Evolutionary conservation across 179 eudicot species (phyloP), one percentile per base, ranked within the genome.

Genomic region (Monotropa hypopitys): DNA sequence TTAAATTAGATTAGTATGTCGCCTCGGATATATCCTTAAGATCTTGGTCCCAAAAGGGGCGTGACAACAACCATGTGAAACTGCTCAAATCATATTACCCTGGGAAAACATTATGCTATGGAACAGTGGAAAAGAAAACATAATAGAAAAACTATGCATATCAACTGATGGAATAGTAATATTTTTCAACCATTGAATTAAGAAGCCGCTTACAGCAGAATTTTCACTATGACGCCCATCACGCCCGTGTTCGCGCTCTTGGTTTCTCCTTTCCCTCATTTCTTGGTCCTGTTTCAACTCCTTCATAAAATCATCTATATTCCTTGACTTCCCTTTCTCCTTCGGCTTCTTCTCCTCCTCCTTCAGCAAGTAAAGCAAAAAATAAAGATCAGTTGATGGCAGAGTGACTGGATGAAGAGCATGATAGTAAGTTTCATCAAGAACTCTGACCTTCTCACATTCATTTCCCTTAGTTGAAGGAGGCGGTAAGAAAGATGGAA

Each of bases 401-500:
- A 68, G 0, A 53, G 2, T 68, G 16, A n/a, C 26, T 5, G 16
- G n/a, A 56, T 28, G 26, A 28, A 69, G 59, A 75, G 20, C 43
- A 50, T 57, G 43, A 57, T 7, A 35, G 42, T 73, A 74, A 54
- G 57, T 56, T 57, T 75, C 77, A 32, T 51, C 65, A 40, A 61
- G 69, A 65, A 72, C 23, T 75, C 90, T 38, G 51, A 93, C 99
- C 97, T 91, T 92, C 77, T 93, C 99, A 81, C 81, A 53, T 74
- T 94, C 98, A 88, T 82, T 93, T 69, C 89, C 88, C 86, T 90
- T 95, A 59, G 92, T 76, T 76, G 97, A 84, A 68, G 96, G 92
- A 83, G 99, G 99, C 28, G 99, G 99, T 86, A 95, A 72, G 87
- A 95, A 95, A 79, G 98, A 95, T 38, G 99, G 98, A 51, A 95